A percentile compares a stretch with the other conserved stretches of the same genome.
Conservation (phyloP, 2,329 filamentous ascomycete genomes). For the Blumeria hordei region DNA sequence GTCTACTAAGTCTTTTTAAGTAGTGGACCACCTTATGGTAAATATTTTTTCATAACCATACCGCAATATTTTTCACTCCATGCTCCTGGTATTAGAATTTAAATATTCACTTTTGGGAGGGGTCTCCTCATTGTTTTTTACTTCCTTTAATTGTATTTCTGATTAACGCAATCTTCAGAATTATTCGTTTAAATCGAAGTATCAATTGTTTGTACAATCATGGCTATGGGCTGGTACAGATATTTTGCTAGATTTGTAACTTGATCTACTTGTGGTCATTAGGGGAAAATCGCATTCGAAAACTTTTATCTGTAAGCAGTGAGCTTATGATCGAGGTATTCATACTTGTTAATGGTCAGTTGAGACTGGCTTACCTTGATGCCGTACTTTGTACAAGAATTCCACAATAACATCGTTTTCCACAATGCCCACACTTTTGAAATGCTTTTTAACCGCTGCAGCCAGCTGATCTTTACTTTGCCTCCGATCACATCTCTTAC, state of each 20-base stretch:
- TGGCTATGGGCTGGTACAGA: neutral
- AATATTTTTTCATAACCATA: neutral
- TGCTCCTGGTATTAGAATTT: neutral
- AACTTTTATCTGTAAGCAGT: constrained; percentile 16
- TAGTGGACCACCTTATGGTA: too few relatives aligned
- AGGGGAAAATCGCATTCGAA: constrained; percentile 17
- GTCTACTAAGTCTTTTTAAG: too few relatives aligned
- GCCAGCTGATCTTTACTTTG: constrained; percentile 52
- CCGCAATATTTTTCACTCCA: neutral
- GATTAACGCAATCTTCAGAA: neutral
- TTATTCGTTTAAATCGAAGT: neutral
- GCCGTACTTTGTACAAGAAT: constrained; percentile 16
- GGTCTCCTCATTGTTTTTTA: neutral
- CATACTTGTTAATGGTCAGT: neutral
- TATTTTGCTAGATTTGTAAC: neutral
- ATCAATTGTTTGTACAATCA: neutral
- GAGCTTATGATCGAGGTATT: constrained; percentile 2
- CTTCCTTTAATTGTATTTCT: neutral
- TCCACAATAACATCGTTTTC: constrained; percentile 65
- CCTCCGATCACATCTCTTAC: constrained; percentile 35
- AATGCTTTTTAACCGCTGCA: constrained; percentile 53
- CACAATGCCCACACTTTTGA: constrained; percentile 54
- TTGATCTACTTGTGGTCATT: neutral
- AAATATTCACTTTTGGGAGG: too few relatives aligned
- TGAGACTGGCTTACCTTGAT: constrained; percentile 11